Base-by-base conservation (phyloP, 2,329 filamentous ascomycete genomes). In the Aotearoamyces nothofagi region DNA sequence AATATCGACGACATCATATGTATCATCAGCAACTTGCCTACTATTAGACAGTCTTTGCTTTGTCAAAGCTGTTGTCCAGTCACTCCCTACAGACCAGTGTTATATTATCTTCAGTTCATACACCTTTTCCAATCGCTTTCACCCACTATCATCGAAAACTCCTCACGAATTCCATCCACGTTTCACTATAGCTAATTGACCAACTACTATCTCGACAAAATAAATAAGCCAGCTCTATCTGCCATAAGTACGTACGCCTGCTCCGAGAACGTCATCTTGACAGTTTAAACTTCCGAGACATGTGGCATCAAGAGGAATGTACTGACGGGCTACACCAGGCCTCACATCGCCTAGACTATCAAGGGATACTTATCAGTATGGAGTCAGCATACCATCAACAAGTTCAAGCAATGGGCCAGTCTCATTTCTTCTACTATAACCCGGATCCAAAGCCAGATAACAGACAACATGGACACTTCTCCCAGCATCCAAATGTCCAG, bases 351-450 rank as follows among this genome's bases (percentile, higher is more conserved):
- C 30, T 17, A 31, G 22, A 34, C 33, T 24, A 28, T 19, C 22
- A 31, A 33, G 11, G 27, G 27, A 37, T 22, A 11, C n/a, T n/a
- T n/a, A n/a, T 33, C 34, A 34, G 27, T 17, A 51, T 51, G 49
- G 47, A 51, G 34, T 43, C 43, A 15, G 39, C 44, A 34, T 46
- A 47, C 33, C 23, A 34, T 16, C 22, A 26, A 26, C 47, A 48
- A 22, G 32, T 56, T 46, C 70, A 66, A 54, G 53, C 66, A 46
- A 70, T 80, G 63, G 72, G 66, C 36, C 77, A 80, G 57, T 69
- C 75, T 40, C 63, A 79, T 34, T 92, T 84, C 63, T 86, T 80
- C 67, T 90, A 86, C 65, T 92, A 87, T 62, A 77, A 72, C 46
- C 73, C 78, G 40, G 80, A 90, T 43, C 66, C 76, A 39, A 74